These are phyloP conservation scores for Aspergillus glaucus DNA, from an alignment of 2,329 filamentous ascomycete genomes.

Conservation along the genomic window DNA sequence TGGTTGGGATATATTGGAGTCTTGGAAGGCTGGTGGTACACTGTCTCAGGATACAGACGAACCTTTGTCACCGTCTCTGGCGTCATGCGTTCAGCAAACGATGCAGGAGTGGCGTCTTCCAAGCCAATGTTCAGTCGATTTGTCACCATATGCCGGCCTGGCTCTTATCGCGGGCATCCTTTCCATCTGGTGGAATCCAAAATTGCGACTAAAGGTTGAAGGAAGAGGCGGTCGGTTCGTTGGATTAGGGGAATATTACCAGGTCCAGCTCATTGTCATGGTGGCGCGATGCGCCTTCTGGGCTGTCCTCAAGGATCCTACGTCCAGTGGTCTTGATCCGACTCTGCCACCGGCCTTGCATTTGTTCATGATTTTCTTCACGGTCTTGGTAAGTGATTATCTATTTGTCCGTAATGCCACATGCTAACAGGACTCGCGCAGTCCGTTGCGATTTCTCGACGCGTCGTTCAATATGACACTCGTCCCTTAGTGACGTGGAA, in stretches of 20 bases:
- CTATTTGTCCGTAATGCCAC: neutral
- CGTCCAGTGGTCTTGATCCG: slow-evolving; percentile 25
- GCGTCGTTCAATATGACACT: slow-evolving; percentile 34
- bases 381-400: slow-evolving; percentile 27
- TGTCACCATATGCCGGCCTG: slow-evolving; percentile 30
- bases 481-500: slow-evolving; percentile 38
- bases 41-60: slow-evolving; percentile 7
- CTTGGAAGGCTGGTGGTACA: slow-evolving; percentile 17
- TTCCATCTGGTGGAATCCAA: slow-evolving; percentile 47
- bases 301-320: slow-evolving; percentile 37
- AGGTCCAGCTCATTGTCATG: slow-evolving; percentile 41
- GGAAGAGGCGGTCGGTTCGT: slow-evolving; percentile 35
- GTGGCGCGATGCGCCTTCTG: slow-evolving; percentile 39
- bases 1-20: slow-evolving; percentile 35
- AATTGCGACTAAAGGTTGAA: slow-evolving; percentile 38
- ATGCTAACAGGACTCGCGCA: slow-evolving; percentile 19
- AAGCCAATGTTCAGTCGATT: slow-evolving; percentile 21
- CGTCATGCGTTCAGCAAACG: slow-evolving; percentile 16
- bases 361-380: slow-evolving; percentile 35
- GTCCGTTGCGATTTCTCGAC: slow-evolving; percentile 33
- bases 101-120: slow-evolving; percentile 16
- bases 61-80: slow-evolving; percentile 12
- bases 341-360: slow-evolving; percentile 31
- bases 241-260: slow-evolving; percentile 42
- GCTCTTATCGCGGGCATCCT: slow-evolving; percentile 38